Conservation (phyloP, 768 basidiomycete species). For the Leccinum boreale region DNA sequence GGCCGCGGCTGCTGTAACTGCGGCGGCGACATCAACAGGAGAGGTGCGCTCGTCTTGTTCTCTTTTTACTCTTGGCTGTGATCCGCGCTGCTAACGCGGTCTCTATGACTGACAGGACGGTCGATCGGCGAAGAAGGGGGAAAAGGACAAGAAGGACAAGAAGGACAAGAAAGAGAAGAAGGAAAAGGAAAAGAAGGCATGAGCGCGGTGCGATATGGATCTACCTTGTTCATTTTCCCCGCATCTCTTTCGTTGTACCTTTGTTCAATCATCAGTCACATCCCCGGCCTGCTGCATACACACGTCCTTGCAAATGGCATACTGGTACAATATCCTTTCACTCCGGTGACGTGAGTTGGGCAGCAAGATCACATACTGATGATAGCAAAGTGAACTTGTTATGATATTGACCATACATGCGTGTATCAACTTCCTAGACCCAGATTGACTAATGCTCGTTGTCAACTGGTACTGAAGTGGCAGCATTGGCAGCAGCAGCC, state of each 20-base stretch:
- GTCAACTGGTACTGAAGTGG: no score
- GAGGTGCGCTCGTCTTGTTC: slow-evolving; percentile 33
- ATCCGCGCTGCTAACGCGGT: neutral
- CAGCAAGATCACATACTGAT: no score
- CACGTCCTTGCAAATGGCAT: neutral
- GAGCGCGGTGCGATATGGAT: slow-evolving; percentile 5
- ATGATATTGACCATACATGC: no score
- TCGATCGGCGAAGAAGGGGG: slow-evolving; percentile 29
- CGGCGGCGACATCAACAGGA: slow-evolving; percentile 11
- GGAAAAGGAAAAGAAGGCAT: slow-evolving; percentile 50
- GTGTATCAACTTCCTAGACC: no score
- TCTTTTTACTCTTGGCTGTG: neutral
- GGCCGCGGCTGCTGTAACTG: slow-evolving; percentile 13
- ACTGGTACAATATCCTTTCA: no score
- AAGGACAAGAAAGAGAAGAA: slow-evolving; percentile 37
- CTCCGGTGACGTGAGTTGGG: no score
- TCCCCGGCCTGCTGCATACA: neutral
- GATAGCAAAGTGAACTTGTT: no score
- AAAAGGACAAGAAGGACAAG: slow-evolving; percentile 40
- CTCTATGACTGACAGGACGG: slow-evolving; percentile 24
- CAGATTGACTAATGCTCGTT: no score
- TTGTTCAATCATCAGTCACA: neutral
- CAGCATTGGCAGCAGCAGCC: no score
- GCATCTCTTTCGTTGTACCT: slow-evolving; percentile 1
- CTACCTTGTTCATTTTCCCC: neutral